Evolutionary conservation across 2,329 filamentous ascomycete genomes (phyloP).

Genomic region (Akanthomyces uredinophilus): DNA sequence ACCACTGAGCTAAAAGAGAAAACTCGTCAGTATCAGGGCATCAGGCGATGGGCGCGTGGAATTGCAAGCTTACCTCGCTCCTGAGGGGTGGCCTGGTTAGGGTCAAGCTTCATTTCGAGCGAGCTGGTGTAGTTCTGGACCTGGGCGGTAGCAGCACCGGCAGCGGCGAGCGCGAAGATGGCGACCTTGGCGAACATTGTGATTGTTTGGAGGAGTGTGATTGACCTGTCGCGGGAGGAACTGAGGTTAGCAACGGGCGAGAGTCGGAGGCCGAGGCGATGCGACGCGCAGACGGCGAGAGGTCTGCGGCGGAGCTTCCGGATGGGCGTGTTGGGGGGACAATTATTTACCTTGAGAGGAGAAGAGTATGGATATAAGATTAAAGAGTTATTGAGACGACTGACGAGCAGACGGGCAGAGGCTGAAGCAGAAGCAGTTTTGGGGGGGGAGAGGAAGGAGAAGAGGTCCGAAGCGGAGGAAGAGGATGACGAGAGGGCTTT

Average conservation of each 20-base stretch:
- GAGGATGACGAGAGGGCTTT: conserved; percentile 11
- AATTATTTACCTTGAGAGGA: conserved; percentile 1
- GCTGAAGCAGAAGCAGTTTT: conserved; percentile 13
- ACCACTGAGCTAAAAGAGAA: conserved; percentile 43
- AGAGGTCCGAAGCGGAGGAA: conserved; percentile 1
- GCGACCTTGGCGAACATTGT: conserved; percentile 39
- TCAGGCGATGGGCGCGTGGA: conserved; percentile 17
- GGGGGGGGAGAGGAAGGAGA: conserved; percentile 8
- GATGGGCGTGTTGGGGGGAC: background rate
- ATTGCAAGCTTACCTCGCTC: conserved; percentile 34
- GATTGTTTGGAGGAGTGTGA: conserved; percentile 17
- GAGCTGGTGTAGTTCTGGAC: conserved; percentile 40
- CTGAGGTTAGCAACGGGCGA: background rate
- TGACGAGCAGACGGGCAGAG: conserved; percentile 13
- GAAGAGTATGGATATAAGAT: conserved; percentile 9
- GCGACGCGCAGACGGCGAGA: background rate
- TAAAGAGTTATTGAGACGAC: conserved; percentile 2
- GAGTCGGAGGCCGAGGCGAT: background rate
- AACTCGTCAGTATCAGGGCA: conserved; percentile 6
- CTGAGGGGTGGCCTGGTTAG: conserved; percentile 28
- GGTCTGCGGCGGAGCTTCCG: background rate
- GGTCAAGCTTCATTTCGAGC: conserved; percentile 38
- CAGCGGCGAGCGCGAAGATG: conserved; percentile 40
- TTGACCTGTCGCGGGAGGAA: background rate
- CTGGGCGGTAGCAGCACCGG: conserved; percentile 37